Evolutionary conservation across 2,329 filamentous ascomycete genomes (phyloP), one percentile per base, ranked within the genome.

Genomic region (Ceratocystis destructans): DNA sequence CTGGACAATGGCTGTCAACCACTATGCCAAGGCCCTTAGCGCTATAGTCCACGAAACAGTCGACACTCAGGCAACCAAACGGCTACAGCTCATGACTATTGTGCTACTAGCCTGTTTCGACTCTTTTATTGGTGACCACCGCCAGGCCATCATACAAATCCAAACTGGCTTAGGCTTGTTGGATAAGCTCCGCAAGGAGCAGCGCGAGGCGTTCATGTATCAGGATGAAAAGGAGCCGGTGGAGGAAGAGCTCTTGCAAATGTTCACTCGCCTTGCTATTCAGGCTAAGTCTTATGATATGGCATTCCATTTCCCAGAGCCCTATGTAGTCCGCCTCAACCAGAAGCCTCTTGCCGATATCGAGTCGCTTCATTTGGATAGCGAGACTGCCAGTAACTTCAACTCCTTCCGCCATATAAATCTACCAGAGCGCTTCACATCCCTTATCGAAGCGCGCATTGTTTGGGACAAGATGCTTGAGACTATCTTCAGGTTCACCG

Each of bases 51-150:
- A 74, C 59, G 75, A 79, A 3, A 74, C 76, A 15, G 75, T 76
- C 12, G 75, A 78, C 61, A 78, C 79, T 55, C 73, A 76, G 48
- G 74, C 72, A 62, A 79, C 79, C 17, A 78, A 80, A 72, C 78
- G 80, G 70, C 83, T 77, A 12, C 79, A 79, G 62, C 77, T 87
- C n/a, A 86, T 87, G 78, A 81, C 83, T 17, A 85, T 80, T 64
- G 82, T 88, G 45, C 75, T 88, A 46, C 77, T 88, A 62, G 82
- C 83, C n/a, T 87, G 83, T 72, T 87, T 87, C 69, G 84, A 88
- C 73, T 86, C 83, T 0, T 86, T 87, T 70, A 81, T 85, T 37
- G 84, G 84, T 20, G 80, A 86, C 68, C 83, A 86, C 71, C 80
- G 77, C 69, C 81, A 83, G 69, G 83, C 83, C 50, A 86, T 87